These are phyloP conservation scores for Oidiodendron maius DNA, from an alignment of 495 filamentous ascomycete species.

Conservation along the genomic window DNA sequence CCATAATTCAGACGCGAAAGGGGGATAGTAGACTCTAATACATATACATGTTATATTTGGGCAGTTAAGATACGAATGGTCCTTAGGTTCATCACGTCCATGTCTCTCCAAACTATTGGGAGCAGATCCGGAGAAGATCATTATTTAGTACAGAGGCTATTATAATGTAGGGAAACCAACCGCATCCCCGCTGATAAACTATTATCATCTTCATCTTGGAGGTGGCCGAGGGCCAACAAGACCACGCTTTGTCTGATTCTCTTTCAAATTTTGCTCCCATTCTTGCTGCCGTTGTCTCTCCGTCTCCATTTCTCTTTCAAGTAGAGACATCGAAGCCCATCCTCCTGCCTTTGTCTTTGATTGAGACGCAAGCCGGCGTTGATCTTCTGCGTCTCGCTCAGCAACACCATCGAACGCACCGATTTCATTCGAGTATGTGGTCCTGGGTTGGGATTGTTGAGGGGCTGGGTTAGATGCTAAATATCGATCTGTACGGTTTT, in stretches of 20 bases:
- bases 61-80: too few relatives aligned
- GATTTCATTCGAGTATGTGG: conserved; percentile 53
- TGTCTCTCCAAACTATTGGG: too few relatives aligned
- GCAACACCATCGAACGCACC: conserved; percentile 37
- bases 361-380: conserved; percentile 56
- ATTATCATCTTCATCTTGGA: too few relatives aligned
- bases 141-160: too few relatives aligned
- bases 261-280: conserved; percentile 89
- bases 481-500: conserved; percentile 38
- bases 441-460: conserved; percentile 22
- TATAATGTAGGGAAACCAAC: too few relatives aligned
- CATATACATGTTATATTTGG: too few relatives aligned
- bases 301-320: conserved; percentile 94
- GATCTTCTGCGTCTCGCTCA: conserved; percentile 66
- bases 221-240: too few relatives aligned
- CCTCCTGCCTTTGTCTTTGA: conserved; percentile 66
- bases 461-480: conserved; percentile 36
- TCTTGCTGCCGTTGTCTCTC: conserved; percentile 89
- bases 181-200: too few relatives aligned
- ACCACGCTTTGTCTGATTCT: conserved; percentile 43
- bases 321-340: conserved; percentile 73
- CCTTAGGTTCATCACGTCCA: too few relatives aligned
- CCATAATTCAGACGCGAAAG: too few relatives aligned
- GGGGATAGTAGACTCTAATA: too few relatives aligned
- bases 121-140: too few relatives aligned